Evolutionary conservation across 345 rosid species (phyloP).

Genomic region (Raphanus raphanistrum): DNA sequence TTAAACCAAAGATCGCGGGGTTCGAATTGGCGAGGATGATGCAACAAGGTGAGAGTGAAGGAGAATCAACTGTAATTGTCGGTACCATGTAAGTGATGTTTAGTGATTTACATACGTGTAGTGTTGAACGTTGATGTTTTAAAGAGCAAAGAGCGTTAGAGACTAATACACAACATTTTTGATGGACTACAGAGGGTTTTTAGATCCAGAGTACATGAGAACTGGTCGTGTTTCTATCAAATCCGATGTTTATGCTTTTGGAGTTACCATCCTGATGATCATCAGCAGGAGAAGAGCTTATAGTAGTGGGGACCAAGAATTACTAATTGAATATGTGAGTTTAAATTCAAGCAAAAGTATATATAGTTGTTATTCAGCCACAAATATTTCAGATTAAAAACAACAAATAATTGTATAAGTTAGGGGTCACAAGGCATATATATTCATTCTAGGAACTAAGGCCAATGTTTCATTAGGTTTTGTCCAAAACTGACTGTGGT

Average conservation of each 20-base stretch:
- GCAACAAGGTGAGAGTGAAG: slow-evolving; percentile 16
- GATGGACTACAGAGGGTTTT: slow-evolving; percentile 4
- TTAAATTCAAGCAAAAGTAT: background rate
- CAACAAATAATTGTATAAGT: background rate
- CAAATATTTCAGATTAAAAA: background rate
- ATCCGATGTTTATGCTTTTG: slow-evolving; percentile 37
- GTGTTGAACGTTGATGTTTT: background rate
- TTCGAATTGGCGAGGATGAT: slow-evolving; percentile 24
- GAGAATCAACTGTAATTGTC: background rate
- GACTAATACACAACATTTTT: background rate
- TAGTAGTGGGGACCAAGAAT: background rate
- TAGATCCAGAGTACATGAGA: background rate
- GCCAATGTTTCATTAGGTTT: background rate
- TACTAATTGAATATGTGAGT: slow-evolving; percentile 18
- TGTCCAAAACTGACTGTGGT: background rate
- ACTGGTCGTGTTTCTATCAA: slow-evolving; percentile 14
- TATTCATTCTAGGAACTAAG: background rate
- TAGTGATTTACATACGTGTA: background rate
- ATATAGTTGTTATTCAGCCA: background rate
- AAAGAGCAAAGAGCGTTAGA: background rate
- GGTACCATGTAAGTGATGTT: slow-evolving; percentile 18
- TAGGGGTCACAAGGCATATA: background rate
- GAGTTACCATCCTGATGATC: slow-evolving; percentile 29
- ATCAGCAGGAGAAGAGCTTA: slow-evolving; percentile 10
- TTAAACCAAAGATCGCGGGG: slow-evolving; percentile 26